Evolutionary conservation across 495 filamentous ascomycete genomes (phyloP).

Genomic region (Neurospora sp.): DNA sequence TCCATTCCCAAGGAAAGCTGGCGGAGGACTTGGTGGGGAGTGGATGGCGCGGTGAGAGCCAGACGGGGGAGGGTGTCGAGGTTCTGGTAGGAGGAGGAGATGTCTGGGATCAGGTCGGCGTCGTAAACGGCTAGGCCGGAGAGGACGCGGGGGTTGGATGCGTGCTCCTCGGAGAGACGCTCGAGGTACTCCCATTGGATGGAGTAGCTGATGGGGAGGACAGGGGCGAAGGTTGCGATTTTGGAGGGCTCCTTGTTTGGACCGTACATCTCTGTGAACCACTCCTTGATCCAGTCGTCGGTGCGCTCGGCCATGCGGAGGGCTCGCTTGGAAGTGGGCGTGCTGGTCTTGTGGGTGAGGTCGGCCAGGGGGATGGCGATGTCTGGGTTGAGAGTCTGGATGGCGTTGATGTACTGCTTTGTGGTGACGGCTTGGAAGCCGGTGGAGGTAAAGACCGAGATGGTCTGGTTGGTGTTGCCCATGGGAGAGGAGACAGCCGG

Average conservation of each 20-base stretch:
- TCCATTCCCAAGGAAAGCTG: conserved; percentile 71
- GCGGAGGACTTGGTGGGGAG: conserved; percentile 64
- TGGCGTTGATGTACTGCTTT: conserved; percentile 54
- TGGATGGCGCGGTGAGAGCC: conserved; percentile 53
- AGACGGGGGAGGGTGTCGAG: conserved; percentile 56
- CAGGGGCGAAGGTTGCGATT: conserved; percentile 60
- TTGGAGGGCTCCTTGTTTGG: conserved; percentile 19
- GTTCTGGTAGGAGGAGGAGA: conserved; percentile 44
- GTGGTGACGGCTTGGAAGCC: conserved; percentile 65
- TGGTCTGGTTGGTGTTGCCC: conserved; percentile 59
- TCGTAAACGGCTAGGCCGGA: conserved; percentile 79
- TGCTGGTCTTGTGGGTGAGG: conserved; percentile 45
- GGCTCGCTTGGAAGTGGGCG: conserved; percentile 56
- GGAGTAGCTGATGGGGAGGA: conserved; percentile 64
- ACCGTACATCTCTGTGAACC: conserved; percentile 51
- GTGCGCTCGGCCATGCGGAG: conserved; percentile 82
- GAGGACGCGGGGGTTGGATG: conserved; percentile 35
- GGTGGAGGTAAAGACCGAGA: conserved; percentile 72
- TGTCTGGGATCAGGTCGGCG: conserved; percentile 52
- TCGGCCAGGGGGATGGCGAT: conserved; percentile 73
- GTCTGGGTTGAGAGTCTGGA: conserved; percentile 60
- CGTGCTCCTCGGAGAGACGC: conserved; percentile 44
- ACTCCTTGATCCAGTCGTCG: conserved; percentile 67
- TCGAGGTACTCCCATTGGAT: conserved; percentile 70
- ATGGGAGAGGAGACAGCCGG: conserved; percentile 64